A percentile compares a stretch with the other conserved stretches of the same genome.
Evolutionary conservation across 177 flowering plant species (phyloP).

Genomic region (Telopea speciosissima): DNA sequence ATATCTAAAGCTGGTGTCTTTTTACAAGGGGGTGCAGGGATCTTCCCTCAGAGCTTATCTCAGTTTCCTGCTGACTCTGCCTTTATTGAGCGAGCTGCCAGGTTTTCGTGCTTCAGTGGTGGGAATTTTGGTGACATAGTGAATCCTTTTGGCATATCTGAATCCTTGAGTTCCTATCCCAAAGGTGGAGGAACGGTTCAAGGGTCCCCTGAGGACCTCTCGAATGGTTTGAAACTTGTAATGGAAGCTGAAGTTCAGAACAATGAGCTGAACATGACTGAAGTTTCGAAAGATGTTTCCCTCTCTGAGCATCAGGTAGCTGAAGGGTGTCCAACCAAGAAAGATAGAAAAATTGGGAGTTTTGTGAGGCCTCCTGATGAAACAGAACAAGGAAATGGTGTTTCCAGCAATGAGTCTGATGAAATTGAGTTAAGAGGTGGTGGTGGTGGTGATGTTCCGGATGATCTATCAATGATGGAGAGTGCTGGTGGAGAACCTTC

Average conservation of each 20-base stretch:
- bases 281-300: conserved; percentile 32
- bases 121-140: conserved; percentile 59
- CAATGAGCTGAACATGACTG: conserved; percentile 29
- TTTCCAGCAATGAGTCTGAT: conserved; percentile 52
- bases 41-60: conserved; percentile 46
- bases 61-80: conserved; percentile 66
- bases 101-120: conserved; percentile 58
- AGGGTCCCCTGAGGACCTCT: conserved; percentile 30
- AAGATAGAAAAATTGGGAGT: conserved; percentile 34
- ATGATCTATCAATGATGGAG: conserved; percentile 35
- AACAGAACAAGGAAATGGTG: conserved; percentile 38
- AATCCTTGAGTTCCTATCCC: conserved; percentile 35
- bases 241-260: conserved; percentile 30
- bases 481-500: conserved; percentile 34
- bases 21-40: conserved; percentile 31
- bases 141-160: conserved; percentile 44
- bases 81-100: conserved; percentile 88
- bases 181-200: conserved; percentile 31
- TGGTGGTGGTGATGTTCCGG: conserved; percentile 40
- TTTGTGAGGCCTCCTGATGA: conserved; percentile 37
- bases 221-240: conserved; percentile 23
- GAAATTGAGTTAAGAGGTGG: conserved; percentile 69
- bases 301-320: conserved; percentile 25
- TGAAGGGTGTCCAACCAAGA: conserved; percentile 42
- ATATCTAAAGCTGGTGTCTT: conserved; percentile 37